Conservation (phyloP, 768 basidiomycete genomes). For the Ephemerocybe angulata region DNA sequence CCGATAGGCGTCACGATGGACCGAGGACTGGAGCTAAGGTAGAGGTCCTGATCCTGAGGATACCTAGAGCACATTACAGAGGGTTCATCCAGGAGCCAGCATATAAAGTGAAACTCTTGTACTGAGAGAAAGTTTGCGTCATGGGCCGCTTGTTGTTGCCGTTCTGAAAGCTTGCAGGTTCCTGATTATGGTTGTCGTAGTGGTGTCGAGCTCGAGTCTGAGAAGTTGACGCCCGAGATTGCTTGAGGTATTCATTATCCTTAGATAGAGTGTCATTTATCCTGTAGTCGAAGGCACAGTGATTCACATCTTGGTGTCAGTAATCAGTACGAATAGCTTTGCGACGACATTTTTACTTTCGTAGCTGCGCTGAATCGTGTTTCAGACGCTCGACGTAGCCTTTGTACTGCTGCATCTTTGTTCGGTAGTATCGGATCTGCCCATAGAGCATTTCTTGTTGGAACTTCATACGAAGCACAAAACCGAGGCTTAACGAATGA, state of each 20-base stretch:
- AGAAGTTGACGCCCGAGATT: conserved; percentile 20
- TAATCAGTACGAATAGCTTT: neutral
- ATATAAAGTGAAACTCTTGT: conserved; percentile 15
- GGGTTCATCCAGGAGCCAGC: conserved; percentile 15
- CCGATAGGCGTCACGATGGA: conserved; percentile 52
- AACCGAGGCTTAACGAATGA: neutral
- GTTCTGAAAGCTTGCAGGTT: conserved; percentile 41
- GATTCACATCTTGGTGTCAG: conserved; percentile 8
- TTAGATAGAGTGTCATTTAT: conserved; percentile 43
- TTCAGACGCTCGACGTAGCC: conserved; percentile 50
- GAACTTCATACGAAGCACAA: conserved; percentile 44
- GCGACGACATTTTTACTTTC: conserved; percentile 42
- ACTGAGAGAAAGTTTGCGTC: conserved; percentile 30
- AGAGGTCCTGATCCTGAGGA: conserved; percentile 18
- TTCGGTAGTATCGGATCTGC: conserved; percentile 62
- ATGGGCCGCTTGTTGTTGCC: conserved; percentile 65
- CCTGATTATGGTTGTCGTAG: conserved; percentile 15
- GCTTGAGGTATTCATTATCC: conserved; percentile 51
- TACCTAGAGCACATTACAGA: neutral
- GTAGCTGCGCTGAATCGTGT: conserved; percentile 49
- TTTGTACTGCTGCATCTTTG: conserved; percentile 54
- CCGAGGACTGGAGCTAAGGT: conserved; percentile 54
- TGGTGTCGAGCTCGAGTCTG: conserved; percentile 18
- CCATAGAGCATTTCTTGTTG: conserved; percentile 74
- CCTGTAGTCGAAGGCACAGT: conserved; percentile 31